These are phyloP conservation scores for Staphylotrichum tortipilum DNA, from an alignment of 495 filamentous ascomycete genomes.

Conservation along the genomic window DNA sequence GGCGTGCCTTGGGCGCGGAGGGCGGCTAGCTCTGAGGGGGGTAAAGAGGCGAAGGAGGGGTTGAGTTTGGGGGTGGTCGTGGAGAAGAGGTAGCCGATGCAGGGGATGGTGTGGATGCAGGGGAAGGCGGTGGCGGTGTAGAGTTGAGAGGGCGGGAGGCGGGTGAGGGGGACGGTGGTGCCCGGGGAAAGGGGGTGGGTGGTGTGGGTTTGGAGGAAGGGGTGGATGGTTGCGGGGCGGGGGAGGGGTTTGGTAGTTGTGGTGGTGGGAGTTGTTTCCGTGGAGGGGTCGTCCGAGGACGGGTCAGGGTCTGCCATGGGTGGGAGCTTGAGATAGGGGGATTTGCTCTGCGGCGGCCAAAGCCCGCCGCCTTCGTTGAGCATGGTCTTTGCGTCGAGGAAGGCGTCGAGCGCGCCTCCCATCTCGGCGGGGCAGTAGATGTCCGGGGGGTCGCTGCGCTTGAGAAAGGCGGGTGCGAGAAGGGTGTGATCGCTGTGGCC, in stretches of 20 bases:
- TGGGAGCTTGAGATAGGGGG: not conserved
- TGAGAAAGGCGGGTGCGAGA: conserved; percentile 25
- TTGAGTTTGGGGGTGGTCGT: conserved; percentile 19
- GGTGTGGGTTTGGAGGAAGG: conserved; percentile 14
- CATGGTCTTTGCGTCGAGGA: conserved; percentile 20
- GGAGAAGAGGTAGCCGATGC: conserved; percentile 31
- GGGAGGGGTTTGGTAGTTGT: too few species aligned
- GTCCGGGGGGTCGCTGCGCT: conserved; percentile 26
- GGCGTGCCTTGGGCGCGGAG: conserved; percentile 12
- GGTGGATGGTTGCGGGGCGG: too few species aligned
- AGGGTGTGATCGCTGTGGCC: conserved; percentile 34
- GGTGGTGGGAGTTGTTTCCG: too few species aligned
- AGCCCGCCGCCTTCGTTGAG: conserved; percentile 23
- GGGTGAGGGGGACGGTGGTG: conserved; percentile 18
- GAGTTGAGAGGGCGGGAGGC: conserved; percentile 7
- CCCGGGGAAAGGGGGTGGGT: conserved; percentile 18
- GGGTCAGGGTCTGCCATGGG: too few species aligned
- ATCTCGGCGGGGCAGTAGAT: conserved; percentile 29
- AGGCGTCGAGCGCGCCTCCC: conserved; percentile 19
- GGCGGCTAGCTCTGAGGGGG: conserved; percentile 15
- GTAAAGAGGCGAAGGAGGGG: conserved; percentile 13
- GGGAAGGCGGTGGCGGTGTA: conserved; percentile 24
- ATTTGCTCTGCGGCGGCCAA: conserved; percentile 1
- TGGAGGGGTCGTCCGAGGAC: too few species aligned
- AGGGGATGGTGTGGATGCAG: conserved; percentile 33